phyloP scores from a whole-genome alignment of 2,329 filamentous ascomycete genomes.

The Zymoseptoria ardabiliae region DNA sequence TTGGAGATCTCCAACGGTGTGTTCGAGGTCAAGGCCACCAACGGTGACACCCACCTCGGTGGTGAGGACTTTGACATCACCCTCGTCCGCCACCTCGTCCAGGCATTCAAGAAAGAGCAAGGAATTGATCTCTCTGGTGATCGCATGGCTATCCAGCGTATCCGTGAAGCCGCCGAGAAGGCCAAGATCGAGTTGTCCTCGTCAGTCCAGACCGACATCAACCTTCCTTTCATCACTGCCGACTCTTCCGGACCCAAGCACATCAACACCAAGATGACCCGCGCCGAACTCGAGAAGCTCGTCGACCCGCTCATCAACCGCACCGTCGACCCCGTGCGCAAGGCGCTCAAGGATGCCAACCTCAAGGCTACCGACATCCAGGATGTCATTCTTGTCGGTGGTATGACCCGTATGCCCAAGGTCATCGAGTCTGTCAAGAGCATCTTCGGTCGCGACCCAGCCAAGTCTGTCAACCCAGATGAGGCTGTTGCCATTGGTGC shows the following conservation, averaged over 20 bases:
- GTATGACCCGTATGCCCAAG: slow-evolving; percentile 99
- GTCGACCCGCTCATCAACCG: slow-evolving; percentile 80
- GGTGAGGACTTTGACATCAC: slow-evolving; percentile 97
- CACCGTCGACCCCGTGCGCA: slow-evolving; percentile 88
- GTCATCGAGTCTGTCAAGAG: slow-evolving; percentile 90
- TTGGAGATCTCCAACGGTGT: slow-evolving; percentile 97
- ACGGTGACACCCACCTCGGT: slow-evolving; percentile 96
- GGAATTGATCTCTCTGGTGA: slow-evolving; percentile 83
- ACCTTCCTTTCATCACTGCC: slow-evolving; percentile 96
- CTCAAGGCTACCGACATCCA: slow-evolving; percentile 90
- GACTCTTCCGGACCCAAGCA: slow-evolving; percentile 94
- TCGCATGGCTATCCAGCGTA: slow-evolving; percentile 98
- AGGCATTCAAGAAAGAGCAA: slow-evolving; percentile 94
- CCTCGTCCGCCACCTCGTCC: slow-evolving; percentile 85
- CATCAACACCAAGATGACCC: slow-evolving; percentile 92
- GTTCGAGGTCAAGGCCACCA: slow-evolving; percentile 98
- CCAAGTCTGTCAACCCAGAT: slow-evolving; percentile 97
- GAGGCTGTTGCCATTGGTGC: slow-evolving; percentile 97
- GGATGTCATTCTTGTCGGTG: slow-evolving; percentile 95
- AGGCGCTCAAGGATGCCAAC: slow-evolving; percentile 92
- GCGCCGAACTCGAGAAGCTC: slow-evolving; percentile 86
- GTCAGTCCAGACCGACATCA: slow-evolving; percentile 91
- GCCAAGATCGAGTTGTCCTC: slow-evolving; percentile 98
- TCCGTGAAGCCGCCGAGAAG: slow-evolving; percentile 97
- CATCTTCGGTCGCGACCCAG: slow-evolving; percentile 92